A percentile compares a stretch with the other conserved stretches of the same genome.
phyloP scores from a whole-genome alignment of 1,139 yeast genomes.

The Geotrichum siamense region DNA sequence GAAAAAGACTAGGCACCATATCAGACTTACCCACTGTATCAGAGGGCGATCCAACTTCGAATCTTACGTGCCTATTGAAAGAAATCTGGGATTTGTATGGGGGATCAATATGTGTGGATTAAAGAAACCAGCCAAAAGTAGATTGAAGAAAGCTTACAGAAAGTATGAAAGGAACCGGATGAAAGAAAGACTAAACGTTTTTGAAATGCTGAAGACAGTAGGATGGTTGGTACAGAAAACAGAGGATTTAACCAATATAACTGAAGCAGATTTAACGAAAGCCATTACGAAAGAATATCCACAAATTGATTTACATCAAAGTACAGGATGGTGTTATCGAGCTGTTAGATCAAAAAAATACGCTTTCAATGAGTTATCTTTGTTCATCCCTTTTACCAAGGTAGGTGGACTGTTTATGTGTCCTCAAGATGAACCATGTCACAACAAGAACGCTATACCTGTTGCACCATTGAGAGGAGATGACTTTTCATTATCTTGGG shows the following conservation, averaged over 20 bases:
- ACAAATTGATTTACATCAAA: slow-evolving; percentile 1
- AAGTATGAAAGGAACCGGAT: neutral
- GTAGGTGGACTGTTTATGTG: slow-evolving; percentile 65
- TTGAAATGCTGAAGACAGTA: neutral
- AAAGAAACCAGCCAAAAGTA: slow-evolving; percentile 1
- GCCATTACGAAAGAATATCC: neutral
- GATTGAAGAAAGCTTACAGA: slow-evolving; percentile 3
- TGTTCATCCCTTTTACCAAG: slow-evolving; percentile 53
- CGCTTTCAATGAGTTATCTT: slow-evolving; percentile 42
- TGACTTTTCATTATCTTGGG: slow-evolving; percentile 41
- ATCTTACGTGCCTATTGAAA: slow-evolving; percentile 35
- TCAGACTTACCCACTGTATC: slow-evolving; percentile 49
- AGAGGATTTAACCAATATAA: neutral
- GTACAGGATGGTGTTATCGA: slow-evolving; percentile 44
- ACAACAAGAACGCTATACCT: slow-evolving; percentile 39
- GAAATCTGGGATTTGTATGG: slow-evolving; percentile 48
- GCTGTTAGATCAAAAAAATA: slow-evolving; percentile 58
- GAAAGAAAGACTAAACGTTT: neutral
- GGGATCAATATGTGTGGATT: slow-evolving; percentile 44
- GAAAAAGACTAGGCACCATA: slow-evolving; percentile 37
- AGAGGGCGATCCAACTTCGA: slow-evolving; percentile 48
- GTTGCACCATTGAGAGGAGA: slow-evolving; percentile 57
- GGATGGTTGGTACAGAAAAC: neutral
- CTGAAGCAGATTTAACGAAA: neutral
- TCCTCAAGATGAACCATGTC: slow-evolving; percentile 28